A percentile compares a stretch with the other conserved stretches of the same genome.
Conservation (phyloP, 345 rosid genomes). For the Boechera divaricarpa region DNA sequence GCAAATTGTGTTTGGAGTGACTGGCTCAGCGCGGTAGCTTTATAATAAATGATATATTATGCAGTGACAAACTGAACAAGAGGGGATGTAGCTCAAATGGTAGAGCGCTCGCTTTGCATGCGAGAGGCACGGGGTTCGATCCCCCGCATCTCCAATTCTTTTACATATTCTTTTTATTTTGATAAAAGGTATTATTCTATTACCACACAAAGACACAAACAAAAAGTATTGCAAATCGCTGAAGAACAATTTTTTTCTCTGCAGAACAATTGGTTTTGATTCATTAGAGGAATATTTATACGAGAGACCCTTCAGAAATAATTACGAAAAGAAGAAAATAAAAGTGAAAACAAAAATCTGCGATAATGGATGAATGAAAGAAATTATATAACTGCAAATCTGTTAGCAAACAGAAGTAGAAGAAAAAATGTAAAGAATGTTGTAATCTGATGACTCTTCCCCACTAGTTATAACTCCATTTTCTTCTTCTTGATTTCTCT, state of each 20-base stretch:
- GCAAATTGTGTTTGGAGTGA: background rate
- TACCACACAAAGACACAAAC: no score
- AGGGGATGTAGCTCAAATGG: slow-evolving; percentile 61
- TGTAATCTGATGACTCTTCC: slow-evolving; percentile 5
- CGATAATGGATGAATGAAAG: background rate
- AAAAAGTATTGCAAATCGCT: no score
- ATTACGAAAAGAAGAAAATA: background rate
- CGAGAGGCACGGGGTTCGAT: slow-evolving; percentile 39
- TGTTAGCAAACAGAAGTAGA: background rate
- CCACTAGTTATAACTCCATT: background rate
- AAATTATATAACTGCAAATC: background rate
- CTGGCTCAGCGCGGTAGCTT: no score
- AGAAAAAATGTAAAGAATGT: slow-evolving; percentile 22
- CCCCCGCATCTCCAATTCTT: background rate
- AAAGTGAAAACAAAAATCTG: background rate
- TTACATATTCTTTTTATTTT: background rate
- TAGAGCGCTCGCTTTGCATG: slow-evolving; percentile 75
- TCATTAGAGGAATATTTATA: background rate
- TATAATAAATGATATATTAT: no score
- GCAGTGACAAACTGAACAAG: background rate
- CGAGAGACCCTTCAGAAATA: background rate
- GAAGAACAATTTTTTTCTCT: background rate
- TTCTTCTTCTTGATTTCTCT: slow-evolving; percentile 16
- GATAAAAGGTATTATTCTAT: no score
- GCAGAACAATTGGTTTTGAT: background rate